phyloP scores from a whole-genome alignment of 140 eudicot genomes.

The Erigeron philadelphicus region DNA sequence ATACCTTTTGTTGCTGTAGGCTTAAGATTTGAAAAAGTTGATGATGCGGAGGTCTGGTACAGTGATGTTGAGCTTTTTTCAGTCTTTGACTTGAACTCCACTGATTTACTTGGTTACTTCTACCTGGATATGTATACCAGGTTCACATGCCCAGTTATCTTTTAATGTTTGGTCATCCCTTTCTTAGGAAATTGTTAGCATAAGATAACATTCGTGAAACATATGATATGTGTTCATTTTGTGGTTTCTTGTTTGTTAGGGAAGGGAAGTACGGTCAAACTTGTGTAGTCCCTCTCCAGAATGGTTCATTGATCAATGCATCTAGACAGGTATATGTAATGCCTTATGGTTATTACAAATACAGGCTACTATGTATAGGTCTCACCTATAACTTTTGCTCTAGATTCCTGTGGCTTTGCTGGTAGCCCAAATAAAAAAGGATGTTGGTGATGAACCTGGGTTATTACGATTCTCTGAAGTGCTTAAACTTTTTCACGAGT shows the following conservation, averaged over 20 bases:
- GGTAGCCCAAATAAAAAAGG: conserved; percentile 63
- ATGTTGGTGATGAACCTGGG: conserved; percentile 50
- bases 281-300: conserved; percentile 88
- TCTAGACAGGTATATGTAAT: conserved; percentile 57
- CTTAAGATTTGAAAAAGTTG: conserved; percentile 70
- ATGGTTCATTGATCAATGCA: conserved; percentile 46
- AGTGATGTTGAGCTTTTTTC: conserved; percentile 64
- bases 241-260: conserved; percentile 38
- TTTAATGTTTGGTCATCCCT: conserved; percentile 12
- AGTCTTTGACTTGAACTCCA: conserved; percentile 69
- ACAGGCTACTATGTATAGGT: conserved; percentile 5
- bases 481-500: conserved; percentile 78
- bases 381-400: conserved; percentile 23
- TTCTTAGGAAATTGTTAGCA: conserved; percentile 16
- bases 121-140: conserved; percentile 83
- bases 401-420: conserved; percentile 85
- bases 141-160: conserved; percentile 31
- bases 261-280: conserved; percentile 91
- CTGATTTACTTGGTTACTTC: conserved; percentile 75
- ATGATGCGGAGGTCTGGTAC: conserved; percentile 72
- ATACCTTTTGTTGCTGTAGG: conserved; percentile 45
- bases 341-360: neutral
- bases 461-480: conserved; percentile 86
- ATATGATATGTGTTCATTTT: conserved; percentile 7
- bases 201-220: conserved; percentile 9